Evolutionary conservation across 305 asterid genomes (phyloP), one percentile per base, ranked within the genome.

Genomic region (Fraxinus floribunda): DNA sequence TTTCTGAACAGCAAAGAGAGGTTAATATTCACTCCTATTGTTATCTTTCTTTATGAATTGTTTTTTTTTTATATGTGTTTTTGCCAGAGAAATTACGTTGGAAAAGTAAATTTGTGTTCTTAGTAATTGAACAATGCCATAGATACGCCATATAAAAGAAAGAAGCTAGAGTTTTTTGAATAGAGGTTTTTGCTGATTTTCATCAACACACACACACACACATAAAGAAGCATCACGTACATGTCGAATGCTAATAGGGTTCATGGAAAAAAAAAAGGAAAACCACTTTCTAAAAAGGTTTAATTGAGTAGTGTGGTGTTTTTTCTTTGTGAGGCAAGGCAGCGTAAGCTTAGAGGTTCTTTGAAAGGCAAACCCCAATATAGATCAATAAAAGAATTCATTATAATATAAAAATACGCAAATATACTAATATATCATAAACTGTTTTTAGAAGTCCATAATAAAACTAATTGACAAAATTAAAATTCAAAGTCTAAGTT

Each of bases 1-100:
- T 92, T 82, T 90, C 97, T 32, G 95, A 92, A 85, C 89, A 86
- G 82, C 98, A 94, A 80, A 89, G 98, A 90, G 91, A 93, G 95
- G 98, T 93, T 80, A 77, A 88, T 77, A 26, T 15, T 76, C 11
- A 3, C 44, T 76, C 78, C 18, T 16, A 57, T 8, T 57, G 30
- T 44, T 74, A 32, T 35, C 39, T 66, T 29, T 49, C 29, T 49
- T 10, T 6, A 4, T 9, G 22, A 52, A 74, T 22, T 71, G 68
- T 22, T 66, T 9, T 6, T 64, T 66, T 3, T 0, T 24, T 9
- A 5, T n/a, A 29, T 68, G 70, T 29, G 32, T 4, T 68, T 68
- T 13, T 68, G 30, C 29, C 11, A 20, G 30, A 60, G 4, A 18
- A 20, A 18, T 60, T 20, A 20, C 13, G 8, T 34, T 72, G 60